Base-by-base conservation (phyloP, 2,329 filamentous ascomycete genomes). In the Emergomyces orientalis region DNA sequence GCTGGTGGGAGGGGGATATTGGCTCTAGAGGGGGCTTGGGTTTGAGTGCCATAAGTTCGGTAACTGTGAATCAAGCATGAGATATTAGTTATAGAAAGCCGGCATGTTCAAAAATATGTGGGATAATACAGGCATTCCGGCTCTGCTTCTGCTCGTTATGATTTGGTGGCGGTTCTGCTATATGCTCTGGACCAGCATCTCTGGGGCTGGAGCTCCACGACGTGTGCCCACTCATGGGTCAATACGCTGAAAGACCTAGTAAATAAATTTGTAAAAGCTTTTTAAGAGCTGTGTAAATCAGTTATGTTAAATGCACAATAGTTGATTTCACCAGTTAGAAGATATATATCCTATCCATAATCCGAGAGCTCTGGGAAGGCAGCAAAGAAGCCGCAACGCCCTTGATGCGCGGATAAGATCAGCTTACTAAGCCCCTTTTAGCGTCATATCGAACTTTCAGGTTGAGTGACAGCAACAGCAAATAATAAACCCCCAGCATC, bases 111-210 rank as follows among this genome's bases (percentile, higher is more conserved):
- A 51, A 51, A 25, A 27, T 9, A 9, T 7, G 25, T 59, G 32
- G 25, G 58, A 30, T 61, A 17, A 58, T 61, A 63, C 57, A 54
- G 9, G 58, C 62, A 54, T 63, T 63, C 19, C 47, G 51, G 17
- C 72, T 65, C 63, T 64, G 45, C 41, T 64, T 64, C 54, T 67
- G 61, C 56, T 62, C 60, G 64, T 65, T 55, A 59, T 65, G 64
- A 62, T 62, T 62, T 65, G 68, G 67, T 51, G 63, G 64, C 2
- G 41, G 27, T 59, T 45, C 39, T 41, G 34, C 4, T 27, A 1
- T 27, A 34, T 43, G 8, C 37, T 43, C 27, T 13, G 5, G 25
- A 5, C 4, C 25, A 45, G 41, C 57, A 34, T 47, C 41, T 34
- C 57, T 19, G 13, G 41, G 25, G 57, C 57, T 49, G 41, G 57